Conservation (phyloP, 352 stramenopile genomes). For the Globisporangium rhizosaccharum region DNA sequence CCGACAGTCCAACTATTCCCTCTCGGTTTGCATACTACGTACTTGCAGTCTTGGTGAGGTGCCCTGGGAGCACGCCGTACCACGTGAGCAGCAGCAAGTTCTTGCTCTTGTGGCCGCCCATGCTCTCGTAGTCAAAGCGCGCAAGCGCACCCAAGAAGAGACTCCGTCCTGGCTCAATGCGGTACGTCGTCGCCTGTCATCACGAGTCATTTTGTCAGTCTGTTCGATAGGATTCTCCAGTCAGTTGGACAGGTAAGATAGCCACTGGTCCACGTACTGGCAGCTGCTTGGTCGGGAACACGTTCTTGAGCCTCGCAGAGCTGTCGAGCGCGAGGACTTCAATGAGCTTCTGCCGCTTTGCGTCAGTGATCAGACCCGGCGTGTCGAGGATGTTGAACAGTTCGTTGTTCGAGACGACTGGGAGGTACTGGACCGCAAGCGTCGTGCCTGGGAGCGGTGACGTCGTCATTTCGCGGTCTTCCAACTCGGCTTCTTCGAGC, state of each 20-base stretch:
- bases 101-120: slow-evolving; percentile 32
- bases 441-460: slow-evolving; percentile 90
- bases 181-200: slow-evolving; percentile 59
- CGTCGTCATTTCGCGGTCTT: slow-evolving; percentile 78
- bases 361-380: slow-evolving; percentile 70
- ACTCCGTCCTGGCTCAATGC: slow-evolving; percentile 55
- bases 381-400: slow-evolving; percentile 82
- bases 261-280: slow-evolving; percentile 27
- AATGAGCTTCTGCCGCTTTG: slow-evolving; percentile 72
- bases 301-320: slow-evolving; percentile 56
- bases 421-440: slow-evolving; percentile 75
- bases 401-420: slow-evolving; percentile 74
- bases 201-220: too few species aligned
- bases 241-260: too few species aligned
- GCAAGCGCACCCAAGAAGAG: slow-evolving; percentile 74
- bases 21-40: slow-evolving; percentile 18
- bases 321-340: slow-evolving; percentile 72
- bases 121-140: slow-evolving; percentile 71
- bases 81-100: slow-evolving; percentile 72
- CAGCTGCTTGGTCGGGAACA: slow-evolving; percentile 73
- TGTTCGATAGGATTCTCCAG: too few species aligned
- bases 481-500: slow-evolving; percentile 58
- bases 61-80: slow-evolving; percentile 80
- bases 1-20: not conserved
- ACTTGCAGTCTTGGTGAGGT: slow-evolving; percentile 78